Evolutionary conservation across 352 stramenopile species (phyloP).

Genomic region (Globisporangium acanthophoron): DNA sequence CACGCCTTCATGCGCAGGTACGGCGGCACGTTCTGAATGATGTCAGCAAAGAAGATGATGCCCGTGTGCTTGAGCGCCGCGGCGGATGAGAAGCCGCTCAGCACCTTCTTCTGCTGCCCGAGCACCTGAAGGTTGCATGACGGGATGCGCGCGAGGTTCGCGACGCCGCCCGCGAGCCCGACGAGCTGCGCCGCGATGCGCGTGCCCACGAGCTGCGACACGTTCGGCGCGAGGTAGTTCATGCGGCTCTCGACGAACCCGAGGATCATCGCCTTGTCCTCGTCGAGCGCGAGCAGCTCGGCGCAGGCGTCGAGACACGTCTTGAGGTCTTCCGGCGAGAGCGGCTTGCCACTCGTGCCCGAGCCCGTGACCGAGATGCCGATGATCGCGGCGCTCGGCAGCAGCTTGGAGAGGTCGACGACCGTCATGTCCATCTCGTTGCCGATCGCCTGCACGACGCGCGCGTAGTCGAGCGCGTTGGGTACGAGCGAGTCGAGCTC

Average conservation of each 20-base stretch:
- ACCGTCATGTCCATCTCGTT: conserved; percentile 94
- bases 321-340: conserved; percentile 68
- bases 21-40: conserved; percentile 89
- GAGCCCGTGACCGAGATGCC: conserved; percentile 92
- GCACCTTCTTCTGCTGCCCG: conserved; percentile 91
- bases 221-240: conserved; percentile 90
- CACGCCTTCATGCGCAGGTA: conserved; percentile 93
- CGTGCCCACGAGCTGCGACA: conserved; percentile 92
- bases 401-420: conserved; percentile 85
- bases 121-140: conserved; percentile 97
- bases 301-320: conserved; percentile 69
- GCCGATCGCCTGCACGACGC: conserved; percentile 87
- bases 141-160: conserved; percentile 92
- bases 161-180: conserved; percentile 92
- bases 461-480: conserved; percentile 90
- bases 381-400: conserved; percentile 93
- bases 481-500: conserved; percentile 93
- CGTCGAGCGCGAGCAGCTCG: conserved; percentile 86
- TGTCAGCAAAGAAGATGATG: conserved; percentile 91
- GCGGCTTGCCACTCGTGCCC: conserved; percentile 83
- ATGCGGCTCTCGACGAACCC: conserved; percentile 92
- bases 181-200: conserved; percentile 93
- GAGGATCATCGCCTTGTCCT: conserved; percentile 86
- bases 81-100: conserved; percentile 86
- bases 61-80: conserved; percentile 89